Evolutionary conservation across 129 eudicot genomes (phyloP), one percentile per base, ranked within the genome.

Genomic region (Pittosporum tobira): DNA sequence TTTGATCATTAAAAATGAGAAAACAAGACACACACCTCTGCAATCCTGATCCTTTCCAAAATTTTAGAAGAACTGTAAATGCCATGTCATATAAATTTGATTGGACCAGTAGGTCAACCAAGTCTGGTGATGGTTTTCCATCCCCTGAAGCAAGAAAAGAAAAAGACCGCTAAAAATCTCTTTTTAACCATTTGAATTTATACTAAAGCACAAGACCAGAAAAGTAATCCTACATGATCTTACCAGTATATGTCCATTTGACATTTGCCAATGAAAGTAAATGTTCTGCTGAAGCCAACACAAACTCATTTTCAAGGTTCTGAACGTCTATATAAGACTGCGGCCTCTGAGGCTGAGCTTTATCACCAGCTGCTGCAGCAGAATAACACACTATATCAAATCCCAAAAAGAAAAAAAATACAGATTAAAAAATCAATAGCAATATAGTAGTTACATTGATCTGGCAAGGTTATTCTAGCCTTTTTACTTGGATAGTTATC

Each of bases 11-110:
- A 4, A 68, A 43, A 12, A 26, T 19, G 52, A 59, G 52, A 59
- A 34, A 37, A 62, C 44, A 71, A 37, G 38, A 30, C 58, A 25
- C 38, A 63, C 49, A 87, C 99, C 91, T 87, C 64, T 81, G 81
- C 69, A 87, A 68, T 30, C 75, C 88, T 63, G 99, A 87, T 69
- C 85, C 96, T 79, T 72, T 79, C 77, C 81, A 93, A 64, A 93
- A 93, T 55, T 76, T 87, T 21, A 93, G 73, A 62, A 87, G 73
- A 61, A 93, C 86, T 24, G 93, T 84, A 76, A 93, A 93, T 51
- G 93, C 99, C 91, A 84, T 84, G 60, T 93, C 99, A 67, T 84
- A 87, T 37, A 78, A 70, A 68, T 79, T 81, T 30, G 94, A 76
- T 72, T 87, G 85, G 24, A 93, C 88, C 76, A 93, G 57, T 58